Conservation (phyloP, 2,329 filamentous ascomycete species). For the Cladosporium sp. region DNA sequence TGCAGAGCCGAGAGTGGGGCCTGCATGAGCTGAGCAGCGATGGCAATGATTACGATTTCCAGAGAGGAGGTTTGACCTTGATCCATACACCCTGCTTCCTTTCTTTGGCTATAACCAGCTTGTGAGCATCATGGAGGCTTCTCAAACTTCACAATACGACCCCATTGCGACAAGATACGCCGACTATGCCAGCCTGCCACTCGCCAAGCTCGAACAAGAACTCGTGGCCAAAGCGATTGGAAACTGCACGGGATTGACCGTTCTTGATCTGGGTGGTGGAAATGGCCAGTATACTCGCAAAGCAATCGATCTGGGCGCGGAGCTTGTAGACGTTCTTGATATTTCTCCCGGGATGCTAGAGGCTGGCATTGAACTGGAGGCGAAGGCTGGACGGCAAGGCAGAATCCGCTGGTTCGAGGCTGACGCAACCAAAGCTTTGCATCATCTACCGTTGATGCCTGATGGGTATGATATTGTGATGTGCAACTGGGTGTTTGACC, state of each 20-base stretch:
- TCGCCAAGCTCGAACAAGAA: slow-evolving; percentile 14
- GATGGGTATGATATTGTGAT: slow-evolving; percentile 19
- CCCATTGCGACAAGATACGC: slow-evolving; percentile 13
- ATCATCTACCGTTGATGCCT: slow-evolving; percentile 11
- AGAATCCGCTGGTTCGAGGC: slow-evolving; percentile 15
- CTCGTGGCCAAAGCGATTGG: slow-evolving; percentile 14
- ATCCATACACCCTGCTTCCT: neutral
- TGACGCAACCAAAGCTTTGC: slow-evolving; percentile 14
- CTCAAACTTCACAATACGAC: slow-evolving; percentile 12
- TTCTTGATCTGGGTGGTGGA: slow-evolving; percentile 18
- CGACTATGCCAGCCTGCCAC: slow-evolving; percentile 8
- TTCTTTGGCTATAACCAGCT: too few species aligned
- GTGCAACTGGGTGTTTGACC: slow-evolving; percentile 17
- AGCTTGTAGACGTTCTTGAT: slow-evolving; percentile 16
- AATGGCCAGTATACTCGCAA: slow-evolving; percentile 16
- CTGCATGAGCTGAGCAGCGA: slow-evolving; percentile 1
- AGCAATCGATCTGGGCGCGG: slow-evolving; percentile 15
- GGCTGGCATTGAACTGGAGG: slow-evolving; percentile 14
- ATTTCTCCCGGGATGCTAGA: slow-evolving; percentile 14
- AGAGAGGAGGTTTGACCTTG: too few species aligned
- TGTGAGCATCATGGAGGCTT: neutral
- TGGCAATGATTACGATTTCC: neutral
- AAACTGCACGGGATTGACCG: slow-evolving; percentile 13
- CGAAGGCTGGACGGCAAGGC: slow-evolving; percentile 4
- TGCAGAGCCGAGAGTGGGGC: slow-evolving; percentile 6